Base-by-base conservation (phyloP, 768 basidiomycete genomes). In the Amanita phalloides region DNA sequence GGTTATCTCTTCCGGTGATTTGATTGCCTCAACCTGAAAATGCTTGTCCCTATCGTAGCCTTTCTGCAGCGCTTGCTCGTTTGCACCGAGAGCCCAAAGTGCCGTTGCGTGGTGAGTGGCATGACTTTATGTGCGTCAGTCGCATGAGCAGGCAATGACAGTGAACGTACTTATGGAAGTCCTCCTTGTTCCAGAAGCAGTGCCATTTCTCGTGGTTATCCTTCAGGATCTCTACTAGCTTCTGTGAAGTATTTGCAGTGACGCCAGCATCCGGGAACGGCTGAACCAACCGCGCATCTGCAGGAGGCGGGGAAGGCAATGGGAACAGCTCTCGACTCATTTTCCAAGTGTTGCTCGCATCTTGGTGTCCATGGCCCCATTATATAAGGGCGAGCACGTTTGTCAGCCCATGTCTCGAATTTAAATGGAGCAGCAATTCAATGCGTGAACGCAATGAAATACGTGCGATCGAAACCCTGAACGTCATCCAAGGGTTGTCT, bases 131-230 rank as follows among this genome's bases (percentile, higher is more conserved):
- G 30, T 8, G 13, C 28, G 44, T 38, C 28, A 49, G n/a, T 25
- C n/a, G 25, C 25, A 17, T 13, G 4, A 26, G n/a, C 8, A 10
- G 25, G 17, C n/a, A 33, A 35, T 4, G 28, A 20, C 11, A 23
- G n/a, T 11, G 13, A 3, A 30, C 38, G 35, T 43, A 79, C 79
- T 81, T 80, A 66, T 81, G 79, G 52, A 75, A 74, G 0, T 42
- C 53, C 17, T 74, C 58, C 17, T 26, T 49, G 48, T 78, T 73
- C 59, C 73, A 71, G 61, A 74, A 82, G 9, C 73, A 66, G 49
- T 82, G 78, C 59, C 68, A 66, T 44, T 64, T 69, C 26, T 63
- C 60, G 45, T 79, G 72, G 50, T 77, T 77, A 3, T 79, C 75
- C 53, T 71, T 73, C 45, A 81, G 62, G 7, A 70, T 52, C 4